These are phyloP conservation scores for Aspergillus tubingensis DNA, from an alignment of 2,329 filamentous ascomycete species.

Conservation along the genomic window DNA sequence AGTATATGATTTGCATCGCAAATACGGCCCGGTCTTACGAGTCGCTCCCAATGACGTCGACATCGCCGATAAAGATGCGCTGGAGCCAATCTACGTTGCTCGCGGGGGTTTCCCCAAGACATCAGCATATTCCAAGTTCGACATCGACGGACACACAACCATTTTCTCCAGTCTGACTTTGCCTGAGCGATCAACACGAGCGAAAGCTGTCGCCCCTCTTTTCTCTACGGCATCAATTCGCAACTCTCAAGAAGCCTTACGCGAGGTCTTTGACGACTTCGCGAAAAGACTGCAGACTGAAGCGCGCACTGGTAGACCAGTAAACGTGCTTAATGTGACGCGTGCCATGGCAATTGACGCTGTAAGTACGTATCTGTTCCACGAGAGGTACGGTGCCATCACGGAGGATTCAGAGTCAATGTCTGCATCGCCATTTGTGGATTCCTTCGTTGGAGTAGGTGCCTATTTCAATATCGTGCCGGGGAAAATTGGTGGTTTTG, in stretches of 20 bases:
- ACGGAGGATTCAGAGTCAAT: slow-evolving; percentile 41
- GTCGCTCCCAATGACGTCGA: slow-evolving; percentile 44
- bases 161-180: slow-evolving; percentile 54
- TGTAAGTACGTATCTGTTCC: slow-evolving; percentile 57
- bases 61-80: slow-evolving; percentile 48
- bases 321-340: slow-evolving; percentile 50
- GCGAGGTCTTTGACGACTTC: slow-evolving; percentile 24
- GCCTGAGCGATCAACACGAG: slow-evolving; percentile 47
- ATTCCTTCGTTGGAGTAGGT: slow-evolving; percentile 57
- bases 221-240: slow-evolving; percentile 40
- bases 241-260: slow-evolving; percentile 19
- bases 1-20: slow-evolving; percentile 32
- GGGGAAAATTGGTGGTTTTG: slow-evolving; percentile 38
- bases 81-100: slow-evolving; percentile 54
- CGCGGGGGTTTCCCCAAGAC: slow-evolving; percentile 58
- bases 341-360: slow-evolving; percentile 57
- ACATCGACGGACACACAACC: slow-evolving; percentile 57
- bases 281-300: slow-evolving; percentile 22
- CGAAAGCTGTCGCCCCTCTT: slow-evolving; percentile 53
- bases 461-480: slow-evolving; percentile 56
- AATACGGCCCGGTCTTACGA: slow-evolving; percentile 40
- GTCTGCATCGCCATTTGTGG: slow-evolving; percentile 54
- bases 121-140: slow-evolving; percentile 56
- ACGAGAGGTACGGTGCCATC: slow-evolving; percentile 52
- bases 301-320: slow-evolving; percentile 16